Evolutionary conservation across 306 rosid genomes (phyloP).

Genomic region (Vigna unguiculata): DNA sequence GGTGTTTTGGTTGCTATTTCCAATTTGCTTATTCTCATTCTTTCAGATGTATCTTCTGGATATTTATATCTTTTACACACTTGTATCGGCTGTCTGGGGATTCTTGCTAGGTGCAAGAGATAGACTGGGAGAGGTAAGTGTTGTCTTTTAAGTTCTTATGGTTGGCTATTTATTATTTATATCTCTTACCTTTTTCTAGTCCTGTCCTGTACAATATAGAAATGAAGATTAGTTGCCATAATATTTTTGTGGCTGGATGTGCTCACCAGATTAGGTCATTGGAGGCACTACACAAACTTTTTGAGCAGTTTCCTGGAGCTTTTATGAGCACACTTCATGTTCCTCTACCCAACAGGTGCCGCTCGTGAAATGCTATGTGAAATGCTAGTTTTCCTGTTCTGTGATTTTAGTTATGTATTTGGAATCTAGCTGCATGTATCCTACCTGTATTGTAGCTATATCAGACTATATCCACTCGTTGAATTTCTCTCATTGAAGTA

Average conservation of each 20-base stretch:
- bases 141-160: not conserved
- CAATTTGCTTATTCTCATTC: slow-evolving; percentile 22
- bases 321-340: slow-evolving; percentile 78
- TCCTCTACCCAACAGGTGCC: slow-evolving; percentile 67
- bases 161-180: slow-evolving; percentile 24
- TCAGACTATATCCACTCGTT: slow-evolving; percentile 5
- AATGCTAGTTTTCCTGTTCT: slow-evolving; percentile 5
- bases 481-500: not conserved
- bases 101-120: slow-evolving; percentile 94
- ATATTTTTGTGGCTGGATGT: slow-evolving; percentile 5
- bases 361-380: slow-evolving; percentile 3
- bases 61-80: slow-evolving; percentile 76
- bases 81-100: slow-evolving; percentile 80
- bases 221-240: slow-evolving; percentile 14
- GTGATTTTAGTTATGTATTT: slow-evolving; percentile 29
- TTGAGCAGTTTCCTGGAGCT: slow-evolving; percentile 94
- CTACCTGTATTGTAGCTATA: not conserved
- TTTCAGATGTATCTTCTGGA: slow-evolving; percentile 90
- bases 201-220: slow-evolving; percentile 13
- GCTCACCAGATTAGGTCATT: slow-evolving; percentile 85
- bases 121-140: slow-evolving; percentile 88
- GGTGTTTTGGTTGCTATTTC: not conserved
- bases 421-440: not conserved
- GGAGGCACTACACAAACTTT: slow-evolving; percentile 83
- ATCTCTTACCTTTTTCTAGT: slow-evolving; percentile 1